phyloP scores from a whole-genome alignment of 345 rosid genomes.

The Rhizophora apiculata region DNA sequence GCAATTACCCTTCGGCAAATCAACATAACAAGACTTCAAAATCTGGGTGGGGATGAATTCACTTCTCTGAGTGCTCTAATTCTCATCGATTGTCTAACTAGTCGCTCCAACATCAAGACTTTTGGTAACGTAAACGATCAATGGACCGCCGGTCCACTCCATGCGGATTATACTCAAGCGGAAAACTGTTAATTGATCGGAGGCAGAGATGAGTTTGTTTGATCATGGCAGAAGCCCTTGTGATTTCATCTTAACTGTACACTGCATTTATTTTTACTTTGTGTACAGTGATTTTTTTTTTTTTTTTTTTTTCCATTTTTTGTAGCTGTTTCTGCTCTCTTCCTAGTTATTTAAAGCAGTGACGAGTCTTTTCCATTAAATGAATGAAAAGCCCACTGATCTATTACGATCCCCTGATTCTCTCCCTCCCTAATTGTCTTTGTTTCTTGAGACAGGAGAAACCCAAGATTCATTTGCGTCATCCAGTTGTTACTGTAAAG shows the following conservation, averaged over 20 bases:
- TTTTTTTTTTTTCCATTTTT: not conserved
- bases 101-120: not conserved
- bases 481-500: too few relatives aligned
- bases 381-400: not conserved
- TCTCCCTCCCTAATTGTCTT: not conserved
- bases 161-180: not conserved
- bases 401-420: not conserved
- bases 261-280: conserved; percentile 25
- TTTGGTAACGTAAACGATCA: not conserved
- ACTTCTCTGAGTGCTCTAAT: conserved; percentile 11
- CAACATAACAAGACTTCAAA: conserved; percentile 14
- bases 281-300: conserved; percentile 38
- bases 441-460: not conserved
- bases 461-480: not conserved
- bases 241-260: conserved; percentile 27
- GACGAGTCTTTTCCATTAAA: not conserved
- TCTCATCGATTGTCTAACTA: conserved; percentile 3
- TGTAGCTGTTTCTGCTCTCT: not conserved
- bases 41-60: conserved; percentile 2
- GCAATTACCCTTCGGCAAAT: conserved; percentile 56
- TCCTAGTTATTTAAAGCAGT: not conserved
- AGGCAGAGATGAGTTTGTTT: conserved; percentile 14
- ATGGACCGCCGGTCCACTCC: not conserved
- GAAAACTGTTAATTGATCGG: conserved; percentile 23
- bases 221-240: conserved; percentile 14